These are phyloP conservation scores for Guyanaporus albipodus DNA, from an alignment of 768 basidiomycete genomes.

Conservation along the genomic window DNA sequence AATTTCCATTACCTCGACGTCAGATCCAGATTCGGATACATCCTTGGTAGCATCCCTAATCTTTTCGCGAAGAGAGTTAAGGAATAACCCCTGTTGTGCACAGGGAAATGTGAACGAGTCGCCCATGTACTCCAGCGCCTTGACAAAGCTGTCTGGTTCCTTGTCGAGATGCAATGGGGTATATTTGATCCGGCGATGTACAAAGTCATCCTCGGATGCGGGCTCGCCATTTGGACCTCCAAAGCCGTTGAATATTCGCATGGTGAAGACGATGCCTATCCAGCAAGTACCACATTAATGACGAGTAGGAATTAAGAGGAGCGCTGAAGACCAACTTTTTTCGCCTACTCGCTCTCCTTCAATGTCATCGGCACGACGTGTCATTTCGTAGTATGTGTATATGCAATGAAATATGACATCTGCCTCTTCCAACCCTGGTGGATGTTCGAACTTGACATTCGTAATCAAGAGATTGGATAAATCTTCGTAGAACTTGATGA, in stretches of 20 bases:
- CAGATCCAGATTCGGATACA: slow-evolving; percentile 21
- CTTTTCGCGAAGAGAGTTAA: slow-evolving; percentile 55
- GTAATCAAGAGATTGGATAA: slow-evolving; percentile 75
- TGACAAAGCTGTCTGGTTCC: slow-evolving; percentile 52
- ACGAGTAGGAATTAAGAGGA: background rate
- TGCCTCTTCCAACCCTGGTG: slow-evolving; percentile 19
- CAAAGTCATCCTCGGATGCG: slow-evolving; percentile 31
- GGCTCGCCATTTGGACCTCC: slow-evolving; percentile 30
- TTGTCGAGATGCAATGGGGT: slow-evolving; percentile 61
- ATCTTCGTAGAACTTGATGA: slow-evolving; percentile 81
- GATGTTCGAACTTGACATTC: slow-evolving; percentile 47
- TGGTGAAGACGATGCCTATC: slow-evolving; percentile 57
- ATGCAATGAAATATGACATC: slow-evolving; percentile 70
- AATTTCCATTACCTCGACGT: slow-evolving; percentile 24
- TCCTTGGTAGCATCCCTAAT: slow-evolving; percentile 37
- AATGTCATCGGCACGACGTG: slow-evolving; percentile 25
- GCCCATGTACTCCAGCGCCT: slow-evolving; percentile 57
- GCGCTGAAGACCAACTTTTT: slow-evolving; percentile 23
- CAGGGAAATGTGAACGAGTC: slow-evolving; percentile 65
- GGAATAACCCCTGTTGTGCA: slow-evolving; percentile 63
- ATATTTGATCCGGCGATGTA: slow-evolving; percentile 45
- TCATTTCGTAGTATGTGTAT: slow-evolving; percentile 48
- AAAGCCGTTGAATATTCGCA: slow-evolving; percentile 44
- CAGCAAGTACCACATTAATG: background rate
- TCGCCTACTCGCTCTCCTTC: slow-evolving; percentile 35